Evolutionary conservation across 2,329 filamentous ascomycete genomes (phyloP), one percentile per base, ranked within the genome.

Genomic region (Lasiodiplodia sp.): DNA sequence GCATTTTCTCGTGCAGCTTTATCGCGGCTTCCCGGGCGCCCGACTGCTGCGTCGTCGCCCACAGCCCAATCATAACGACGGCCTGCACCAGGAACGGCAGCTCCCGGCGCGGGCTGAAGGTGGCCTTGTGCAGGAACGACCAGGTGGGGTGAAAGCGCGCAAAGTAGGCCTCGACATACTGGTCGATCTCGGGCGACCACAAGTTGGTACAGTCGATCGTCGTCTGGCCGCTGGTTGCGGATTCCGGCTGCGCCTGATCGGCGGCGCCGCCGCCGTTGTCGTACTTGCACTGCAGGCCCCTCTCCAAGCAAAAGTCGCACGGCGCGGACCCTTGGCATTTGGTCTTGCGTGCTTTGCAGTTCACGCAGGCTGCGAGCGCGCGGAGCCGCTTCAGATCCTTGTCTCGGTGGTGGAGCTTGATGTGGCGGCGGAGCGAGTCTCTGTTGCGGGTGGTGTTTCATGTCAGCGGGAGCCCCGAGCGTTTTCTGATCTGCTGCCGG

Each of bases 81-180:
- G 58, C 23, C 37, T 63, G 58, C 8, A 63, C 40, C 14, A 63
- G 58, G 28, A 51, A 44, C 21, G 58, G 58, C 58, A 44, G 16
- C 28, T 63, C 58, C 58, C 40, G 37, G 0, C 40, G 5, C 25
- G 58, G 58, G 34, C n/a, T 25, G 21, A 63, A 63, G 2, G 40
- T 51, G 4, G 58, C 58, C 18, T 63, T 63, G 58, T 62, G 57
- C 2, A 62, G 57, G 44, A 62, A 44, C 4, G 57, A 25, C 57
- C 38, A 62, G 0, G n/a, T 47, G 0, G 57, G 57, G 3, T 47
- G 44, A n/a, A 47, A 21, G 8, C 44, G 44, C 44, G 44, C 7
- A 11, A 21, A 47, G n/a, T 47, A 47, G 7, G 44, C 44, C 18
- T 47, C n/a, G 44, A 47, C 18, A 11, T 21, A 47, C n/a, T 4